Conservation (phyloP, 1,284 basidiomycete genomes). For the Malassezia psittaci region DNA sequence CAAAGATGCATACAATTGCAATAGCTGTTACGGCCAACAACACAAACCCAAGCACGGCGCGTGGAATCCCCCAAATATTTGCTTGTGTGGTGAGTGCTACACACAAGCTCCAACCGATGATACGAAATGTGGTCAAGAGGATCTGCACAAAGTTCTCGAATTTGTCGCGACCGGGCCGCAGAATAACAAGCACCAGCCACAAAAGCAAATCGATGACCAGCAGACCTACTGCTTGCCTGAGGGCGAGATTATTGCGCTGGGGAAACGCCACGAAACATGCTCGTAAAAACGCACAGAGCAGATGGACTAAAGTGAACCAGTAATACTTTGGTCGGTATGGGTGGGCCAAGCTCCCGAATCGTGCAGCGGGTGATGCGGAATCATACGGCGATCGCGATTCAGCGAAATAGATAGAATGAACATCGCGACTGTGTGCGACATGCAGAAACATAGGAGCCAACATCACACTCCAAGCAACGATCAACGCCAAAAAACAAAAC, state of each 20-base stretch:
- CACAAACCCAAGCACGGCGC: conserved; percentile 42
- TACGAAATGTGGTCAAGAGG: conserved; percentile 31
- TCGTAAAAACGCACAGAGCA: conserved; percentile 30
- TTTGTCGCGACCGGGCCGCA: conserved; percentile 35
- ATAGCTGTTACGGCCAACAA: conserved; percentile 35
- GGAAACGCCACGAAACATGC: conserved; percentile 40
- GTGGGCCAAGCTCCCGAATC: conserved; percentile 27
- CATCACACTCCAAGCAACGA: conserved; percentile 21
- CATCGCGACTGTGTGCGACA: conserved; percentile 14
- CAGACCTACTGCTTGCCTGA: conserved; percentile 41
- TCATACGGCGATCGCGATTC: conserved; percentile 21
- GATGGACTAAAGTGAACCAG: conserved; percentile 34
- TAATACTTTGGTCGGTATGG: conserved; percentile 33
- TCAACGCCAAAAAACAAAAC: conserved; percentile 23
- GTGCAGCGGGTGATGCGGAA: conserved; percentile 18
- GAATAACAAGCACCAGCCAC: conserved; percentile 29
- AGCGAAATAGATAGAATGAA: conserved; percentile 28
- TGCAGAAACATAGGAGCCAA: conserved; percentile 26
- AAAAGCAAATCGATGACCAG: conserved; percentile 37
- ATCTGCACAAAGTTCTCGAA: conserved; percentile 39
- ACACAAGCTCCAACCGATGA: conserved; percentile 36
- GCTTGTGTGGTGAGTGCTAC: conserved; percentile 34
- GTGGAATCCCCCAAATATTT: conserved; percentile 37
- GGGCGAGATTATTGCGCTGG: conserved; percentile 23
- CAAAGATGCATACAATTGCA: conserved; percentile 38